Evolutionary conservation across 2,329 filamentous ascomycete species (phyloP).

Genomic region (Penicillium expansum): DNA sequence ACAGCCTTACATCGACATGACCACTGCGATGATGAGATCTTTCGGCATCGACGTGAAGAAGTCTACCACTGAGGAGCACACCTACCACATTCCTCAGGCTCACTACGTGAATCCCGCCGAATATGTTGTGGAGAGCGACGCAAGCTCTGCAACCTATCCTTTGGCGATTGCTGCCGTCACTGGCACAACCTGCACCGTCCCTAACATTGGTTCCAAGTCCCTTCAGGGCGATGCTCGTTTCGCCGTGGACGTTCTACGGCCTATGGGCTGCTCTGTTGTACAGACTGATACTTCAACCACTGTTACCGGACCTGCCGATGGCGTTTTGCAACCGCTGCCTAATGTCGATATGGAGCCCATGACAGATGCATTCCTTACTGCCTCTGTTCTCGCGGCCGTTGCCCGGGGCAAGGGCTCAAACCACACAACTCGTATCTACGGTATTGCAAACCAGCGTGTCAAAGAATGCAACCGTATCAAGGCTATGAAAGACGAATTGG

Average conservation of each 20-base stretch:
- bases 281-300: conserved; percentile 86
- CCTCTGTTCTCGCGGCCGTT: conserved; percentile 87
- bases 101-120: conserved; percentile 77
- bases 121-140: conserved; percentile 94
- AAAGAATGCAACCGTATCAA: conserved; percentile 97
- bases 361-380: conserved; percentile 97
- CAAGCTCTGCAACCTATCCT: conserved; percentile 95
- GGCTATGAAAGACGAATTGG: conserved; percentile 92
- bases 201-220: conserved; percentile 90
- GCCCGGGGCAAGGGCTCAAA: conserved; percentile 65
- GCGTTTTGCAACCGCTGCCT: conserved; percentile 69
- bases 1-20: conserved; percentile 98
- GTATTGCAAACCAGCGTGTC: conserved; percentile 95
- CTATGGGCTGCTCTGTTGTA: conserved; percentile 90
- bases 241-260: conserved; percentile 80
- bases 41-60: conserved; percentile 81
- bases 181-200: conserved; percentile 90
- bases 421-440: conserved; percentile 75
- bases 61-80: conserved; percentile 76
- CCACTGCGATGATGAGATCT: conserved; percentile 90
- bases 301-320: conserved; percentile 79
- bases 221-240: conserved; percentile 94
- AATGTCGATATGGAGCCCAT: conserved; percentile 98
- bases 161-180: conserved; percentile 92
- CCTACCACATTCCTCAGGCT: conserved; percentile 88